A percentile compares a stretch with the other conserved stretches of the same genome.
These are phyloP conservation scores for Epithele typhae DNA, from an alignment of 768 basidiomycete species.

Conservation along the genomic window DNA sequence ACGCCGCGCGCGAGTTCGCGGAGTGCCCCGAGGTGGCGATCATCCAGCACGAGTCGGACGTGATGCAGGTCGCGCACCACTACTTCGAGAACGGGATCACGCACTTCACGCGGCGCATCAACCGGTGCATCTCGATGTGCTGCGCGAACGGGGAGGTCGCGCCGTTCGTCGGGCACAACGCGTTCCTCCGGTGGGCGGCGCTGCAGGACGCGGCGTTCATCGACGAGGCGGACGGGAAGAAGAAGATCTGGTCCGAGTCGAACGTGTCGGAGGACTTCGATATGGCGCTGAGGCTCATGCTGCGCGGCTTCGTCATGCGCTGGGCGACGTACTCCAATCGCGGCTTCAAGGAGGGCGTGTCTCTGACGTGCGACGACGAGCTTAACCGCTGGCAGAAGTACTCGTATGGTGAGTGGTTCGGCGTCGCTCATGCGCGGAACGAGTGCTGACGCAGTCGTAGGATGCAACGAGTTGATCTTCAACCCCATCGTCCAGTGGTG, in stretches of 20 bases:
- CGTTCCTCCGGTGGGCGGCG: slow-evolving; percentile 89
- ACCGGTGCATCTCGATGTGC: slow-evolving; percentile 75
- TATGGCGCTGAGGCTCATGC: slow-evolving; percentile 66
- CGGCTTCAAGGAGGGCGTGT: slow-evolving; percentile 92
- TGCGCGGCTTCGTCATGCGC: slow-evolving; percentile 68
- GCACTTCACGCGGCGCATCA: slow-evolving; percentile 84
- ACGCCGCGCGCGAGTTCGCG: slow-evolving; percentile 81
- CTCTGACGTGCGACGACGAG: slow-evolving; percentile 85
- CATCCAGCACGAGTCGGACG: slow-evolving; percentile 90
- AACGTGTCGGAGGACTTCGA: slow-evolving; percentile 86
- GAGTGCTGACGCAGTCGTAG: slow-evolving; percentile 26
- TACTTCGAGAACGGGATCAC: slow-evolving; percentile 92
- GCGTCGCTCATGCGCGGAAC: background rate
- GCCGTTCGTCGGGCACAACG: slow-evolving; percentile 85
- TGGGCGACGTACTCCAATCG: slow-evolving; percentile 85
- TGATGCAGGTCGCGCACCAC: slow-evolving; percentile 87
- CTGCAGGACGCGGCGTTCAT: slow-evolving; percentile 81
- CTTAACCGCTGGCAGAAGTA: slow-evolving; percentile 93
- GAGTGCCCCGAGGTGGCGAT: slow-evolving; percentile 83
- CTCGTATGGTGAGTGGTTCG: slow-evolving; percentile 49
- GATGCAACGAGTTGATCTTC: slow-evolving; percentile 79
- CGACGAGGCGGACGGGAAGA: slow-evolving; percentile 57
- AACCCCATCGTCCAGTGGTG: slow-evolving; percentile 80
- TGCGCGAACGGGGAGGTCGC: slow-evolving; percentile 80
- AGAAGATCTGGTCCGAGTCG: slow-evolving; percentile 78